Conservation (phyloP, 2,329 filamentous ascomycete species). For the Fusarium sp. region DNA sequence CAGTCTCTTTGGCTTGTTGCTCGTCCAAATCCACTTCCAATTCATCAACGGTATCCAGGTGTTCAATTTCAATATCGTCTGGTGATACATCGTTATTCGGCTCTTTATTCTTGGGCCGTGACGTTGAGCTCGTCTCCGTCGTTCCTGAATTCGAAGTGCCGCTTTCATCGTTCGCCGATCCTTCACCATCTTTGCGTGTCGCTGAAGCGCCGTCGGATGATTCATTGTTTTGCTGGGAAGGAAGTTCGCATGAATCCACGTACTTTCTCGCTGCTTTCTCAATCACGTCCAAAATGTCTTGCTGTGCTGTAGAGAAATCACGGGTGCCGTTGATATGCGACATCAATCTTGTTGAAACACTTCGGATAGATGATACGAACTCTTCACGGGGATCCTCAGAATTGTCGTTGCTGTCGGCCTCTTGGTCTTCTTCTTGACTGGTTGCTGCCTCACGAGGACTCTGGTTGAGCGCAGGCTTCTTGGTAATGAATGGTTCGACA, state of each 20-base stretch:
- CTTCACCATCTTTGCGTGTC: slow-evolving; percentile 17
- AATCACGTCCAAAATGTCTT: slow-evolving; percentile 65
- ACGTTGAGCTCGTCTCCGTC: slow-evolving; percentile 2
- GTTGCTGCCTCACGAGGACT: slow-evolving; percentile 37
- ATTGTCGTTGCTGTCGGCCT: slow-evolving; percentile 35
- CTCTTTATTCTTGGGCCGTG: slow-evolving; percentile 28
- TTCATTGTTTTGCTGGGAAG: slow-evolving; percentile 32
- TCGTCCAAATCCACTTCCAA: slow-evolving; percentile 46
- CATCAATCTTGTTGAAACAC: slow-evolving; percentile 60
- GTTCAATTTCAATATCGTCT: slow-evolving; percentile 66
- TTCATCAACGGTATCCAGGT: slow-evolving; percentile 50
- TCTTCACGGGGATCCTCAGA: slow-evolving; percentile 48
- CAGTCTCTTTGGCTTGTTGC: slow-evolving; percentile 33
- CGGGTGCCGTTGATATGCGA: slow-evolving; percentile 55
- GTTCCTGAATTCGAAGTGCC: slow-evolving; percentile 3
- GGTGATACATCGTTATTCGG: slow-evolving; percentile 52
- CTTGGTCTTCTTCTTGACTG: slow-evolving; percentile 35
- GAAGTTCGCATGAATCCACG: slow-evolving; percentile 56
- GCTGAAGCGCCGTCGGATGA: slow-evolving; percentile 15
- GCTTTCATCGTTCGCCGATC: slow-evolving; percentile 6
- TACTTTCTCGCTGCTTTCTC: slow-evolving; percentile 66
- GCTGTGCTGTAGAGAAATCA: slow-evolving; percentile 54
- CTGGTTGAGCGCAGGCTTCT: slow-evolving; percentile 52
- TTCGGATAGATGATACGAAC: slow-evolving; percentile 54
- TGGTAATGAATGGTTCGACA: slow-evolving; percentile 58